These are phyloP conservation scores for Calonectria hawksworthii DNA, from an alignment of 2,329 filamentous ascomycete species.

Conservation along the genomic window DNA sequence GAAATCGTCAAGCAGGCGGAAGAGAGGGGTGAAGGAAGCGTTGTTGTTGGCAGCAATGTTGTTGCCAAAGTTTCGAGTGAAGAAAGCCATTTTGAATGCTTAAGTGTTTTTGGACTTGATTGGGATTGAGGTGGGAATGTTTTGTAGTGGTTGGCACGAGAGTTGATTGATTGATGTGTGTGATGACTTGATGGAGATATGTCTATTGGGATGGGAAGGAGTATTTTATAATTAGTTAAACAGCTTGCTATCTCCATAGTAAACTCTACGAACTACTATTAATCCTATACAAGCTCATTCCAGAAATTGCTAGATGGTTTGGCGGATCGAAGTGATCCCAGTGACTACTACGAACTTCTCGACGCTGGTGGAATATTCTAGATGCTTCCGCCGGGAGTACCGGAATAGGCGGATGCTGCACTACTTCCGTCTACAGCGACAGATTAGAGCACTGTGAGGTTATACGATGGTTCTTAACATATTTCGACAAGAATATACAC, in stretches of 20 bases:
- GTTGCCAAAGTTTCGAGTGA: constrained; percentile 62
- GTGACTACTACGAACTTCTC: background rate
- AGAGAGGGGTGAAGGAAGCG: constrained; percentile 70
- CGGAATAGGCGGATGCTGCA: background rate
- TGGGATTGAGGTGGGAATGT: constrained; percentile 37
- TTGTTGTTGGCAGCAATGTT: constrained; percentile 51
- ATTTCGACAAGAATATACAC: background rate
- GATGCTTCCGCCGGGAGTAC: background rate
- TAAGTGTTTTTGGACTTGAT: constrained; percentile 37
- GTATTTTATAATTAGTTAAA: constrained; percentile 49
- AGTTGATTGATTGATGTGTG: constrained; percentile 37
- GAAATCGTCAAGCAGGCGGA: constrained; percentile 75
- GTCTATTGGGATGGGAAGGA: constrained; percentile 22
- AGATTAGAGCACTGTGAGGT: background rate
- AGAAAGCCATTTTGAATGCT: constrained; percentile 70
- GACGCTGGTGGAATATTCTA: background rate
- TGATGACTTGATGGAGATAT: constrained; percentile 46
- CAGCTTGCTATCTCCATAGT: constrained; percentile 2
- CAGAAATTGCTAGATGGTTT: background rate
- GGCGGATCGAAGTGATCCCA: background rate
- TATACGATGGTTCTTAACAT: background rate
- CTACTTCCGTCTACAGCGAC: background rate
- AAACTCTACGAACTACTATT: background rate
- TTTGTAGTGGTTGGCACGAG: constrained; percentile 41
- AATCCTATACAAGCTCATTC: background rate